phyloP scores from a whole-genome alignment of 108 stramenopile species.

The Pseudonitzschia multistriata region DNA sequence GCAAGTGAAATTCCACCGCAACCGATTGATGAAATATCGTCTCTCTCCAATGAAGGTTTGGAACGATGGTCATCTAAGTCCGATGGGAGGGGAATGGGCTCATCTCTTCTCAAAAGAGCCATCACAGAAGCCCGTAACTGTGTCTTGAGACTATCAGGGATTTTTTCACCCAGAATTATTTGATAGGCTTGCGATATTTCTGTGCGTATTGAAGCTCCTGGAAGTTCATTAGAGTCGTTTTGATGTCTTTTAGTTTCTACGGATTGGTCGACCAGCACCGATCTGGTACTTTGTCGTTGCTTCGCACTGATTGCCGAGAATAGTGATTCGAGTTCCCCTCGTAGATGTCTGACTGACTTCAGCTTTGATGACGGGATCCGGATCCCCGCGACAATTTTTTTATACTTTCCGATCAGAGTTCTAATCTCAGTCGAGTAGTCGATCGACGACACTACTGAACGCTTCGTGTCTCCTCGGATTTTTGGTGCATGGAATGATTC shows the following conservation, averaged over 20 bases:
- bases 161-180: background rate
- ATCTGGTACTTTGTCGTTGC: background rate
- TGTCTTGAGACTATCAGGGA: background rate
- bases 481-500: background rate
- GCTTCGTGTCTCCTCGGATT: background rate
- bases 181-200: background rate
- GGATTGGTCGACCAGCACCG: background rate
- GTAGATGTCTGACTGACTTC: background rate
- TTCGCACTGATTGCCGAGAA: background rate
- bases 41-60: background rate
- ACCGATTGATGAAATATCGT: conserved; percentile 30
- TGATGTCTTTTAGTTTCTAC: background rate
- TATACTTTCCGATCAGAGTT: background rate
- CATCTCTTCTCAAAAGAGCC: conserved; percentile 4
- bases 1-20: conserved; percentile 29
- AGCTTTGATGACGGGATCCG: conserved; percentile 8
- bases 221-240: background rate
- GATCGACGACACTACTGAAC: background rate
- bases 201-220: background rate
- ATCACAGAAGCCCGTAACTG: background rate
- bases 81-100: background rate
- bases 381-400: background rate
- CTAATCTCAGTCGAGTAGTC: background rate
- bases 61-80: background rate
- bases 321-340: background rate